Conservation (phyloP, 768 basidiomycete species). For the Asterophora lycoperdoides region DNA sequence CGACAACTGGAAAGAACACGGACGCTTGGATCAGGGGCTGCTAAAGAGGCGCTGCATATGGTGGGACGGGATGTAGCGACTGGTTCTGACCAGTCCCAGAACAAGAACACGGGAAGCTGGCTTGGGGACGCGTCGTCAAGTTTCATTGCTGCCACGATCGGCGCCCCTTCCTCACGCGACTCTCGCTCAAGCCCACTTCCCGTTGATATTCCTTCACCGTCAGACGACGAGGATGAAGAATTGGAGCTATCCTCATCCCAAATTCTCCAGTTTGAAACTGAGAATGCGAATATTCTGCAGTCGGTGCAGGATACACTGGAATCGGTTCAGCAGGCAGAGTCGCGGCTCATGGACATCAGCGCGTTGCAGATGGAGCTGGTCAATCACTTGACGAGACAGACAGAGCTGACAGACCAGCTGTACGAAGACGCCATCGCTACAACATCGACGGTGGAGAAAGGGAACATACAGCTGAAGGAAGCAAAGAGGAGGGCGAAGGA, state of each 20-base stretch:
- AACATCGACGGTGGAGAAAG: conserved; percentile 80
- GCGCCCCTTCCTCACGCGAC: conserved; percentile 36
- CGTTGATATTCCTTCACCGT: conserved; percentile 26
- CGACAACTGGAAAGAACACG: conserved; percentile 81
- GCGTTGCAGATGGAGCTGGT: conserved; percentile 91
- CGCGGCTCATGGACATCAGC: conserved; percentile 88
- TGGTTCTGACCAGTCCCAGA: conserved; percentile 16
- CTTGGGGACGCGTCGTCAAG: conserved; percentile 55
- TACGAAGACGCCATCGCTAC: conserved; percentile 93
- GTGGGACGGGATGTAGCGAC: conserved; percentile 26
- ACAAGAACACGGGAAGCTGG: conserved; percentile 45
- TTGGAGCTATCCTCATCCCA: conserved; percentile 81
- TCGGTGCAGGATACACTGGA: conserved; percentile 82
- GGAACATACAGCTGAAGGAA: conserved; percentile 86
- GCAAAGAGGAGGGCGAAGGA: conserved; percentile 85
- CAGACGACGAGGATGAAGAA: conserved; percentile 73
- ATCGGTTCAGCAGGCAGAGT: conserved; percentile 89
- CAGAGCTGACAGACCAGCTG: conserved; percentile 87
- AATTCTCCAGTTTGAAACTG: conserved; percentile 88
- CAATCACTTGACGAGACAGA: conserved; percentile 81
- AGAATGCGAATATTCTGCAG: conserved; percentile 84
- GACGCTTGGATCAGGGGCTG: conserved; percentile 78
- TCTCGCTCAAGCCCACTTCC: conserved; percentile 20
- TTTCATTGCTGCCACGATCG: conserved; percentile 59
- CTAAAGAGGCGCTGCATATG: conserved; percentile 54